A percentile compares a stretch with the other conserved stretches of the same genome.
These are phyloP conservation scores for Tagetes erecta DNA, from an alignment of 129 eudicot genomes.

Conservation along the genomic window DNA sequence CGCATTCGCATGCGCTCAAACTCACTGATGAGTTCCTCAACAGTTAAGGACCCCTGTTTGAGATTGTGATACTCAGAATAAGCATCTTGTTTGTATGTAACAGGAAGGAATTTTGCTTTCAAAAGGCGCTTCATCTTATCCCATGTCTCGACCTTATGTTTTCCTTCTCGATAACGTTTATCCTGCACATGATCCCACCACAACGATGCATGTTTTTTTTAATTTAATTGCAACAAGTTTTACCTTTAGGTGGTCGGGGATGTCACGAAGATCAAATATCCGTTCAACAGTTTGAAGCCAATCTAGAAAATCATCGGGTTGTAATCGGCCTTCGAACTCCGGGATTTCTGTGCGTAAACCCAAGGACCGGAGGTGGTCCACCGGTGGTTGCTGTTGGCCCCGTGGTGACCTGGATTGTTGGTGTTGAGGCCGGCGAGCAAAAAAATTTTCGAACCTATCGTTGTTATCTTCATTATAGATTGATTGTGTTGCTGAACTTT, in stretches of 20 bases:
- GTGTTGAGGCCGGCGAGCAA: too few species aligned
- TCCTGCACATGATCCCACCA: not conserved
- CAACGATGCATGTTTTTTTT: too few species aligned
- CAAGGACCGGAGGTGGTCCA: not conserved
- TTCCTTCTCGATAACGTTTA: not conserved
- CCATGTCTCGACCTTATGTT: too few species aligned
- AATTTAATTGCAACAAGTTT: too few species aligned
- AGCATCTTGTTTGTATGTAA: too few species aligned
- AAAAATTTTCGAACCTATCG: not conserved
- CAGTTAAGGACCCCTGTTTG: constrained; percentile 4
- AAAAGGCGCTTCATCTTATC: too few species aligned
- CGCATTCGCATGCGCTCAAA: not conserved
- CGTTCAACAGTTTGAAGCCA: constrained; percentile 9
- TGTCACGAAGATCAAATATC: not conserved
- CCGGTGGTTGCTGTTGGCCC: not conserved
- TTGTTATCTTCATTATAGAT: not conserved
- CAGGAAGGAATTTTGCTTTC: too few species aligned
- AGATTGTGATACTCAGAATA: constrained; percentile 3
- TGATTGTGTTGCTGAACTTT: not conserved
- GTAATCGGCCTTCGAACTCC: not conserved
- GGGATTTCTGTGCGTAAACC: not conserved
- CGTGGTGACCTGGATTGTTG: not conserved
- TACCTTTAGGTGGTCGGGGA: too few species aligned
- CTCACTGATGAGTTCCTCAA: constrained; percentile 1
- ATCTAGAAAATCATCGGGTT: constrained; percentile 1